Conservation (phyloP, 306 rosid genomes). For the Crotalaria pallida region DNA sequence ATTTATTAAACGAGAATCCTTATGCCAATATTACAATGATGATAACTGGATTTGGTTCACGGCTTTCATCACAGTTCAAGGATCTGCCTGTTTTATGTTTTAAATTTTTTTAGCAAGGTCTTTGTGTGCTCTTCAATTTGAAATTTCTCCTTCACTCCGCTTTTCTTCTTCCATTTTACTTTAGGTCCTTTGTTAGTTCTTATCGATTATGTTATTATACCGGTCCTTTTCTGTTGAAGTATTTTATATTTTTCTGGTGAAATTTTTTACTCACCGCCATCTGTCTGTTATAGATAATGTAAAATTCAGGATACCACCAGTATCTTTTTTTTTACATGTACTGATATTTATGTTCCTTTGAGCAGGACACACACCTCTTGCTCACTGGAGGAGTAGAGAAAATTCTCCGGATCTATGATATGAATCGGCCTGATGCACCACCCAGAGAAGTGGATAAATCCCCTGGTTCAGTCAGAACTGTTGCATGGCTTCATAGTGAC, state of each 20-base stretch:
- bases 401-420: slow-evolving; percentile 80
- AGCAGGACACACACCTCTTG: slow-evolving; percentile 80
- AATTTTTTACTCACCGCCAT: neutral
- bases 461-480: slow-evolving; percentile 94
- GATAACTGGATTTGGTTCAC: neutral
- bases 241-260: neutral
- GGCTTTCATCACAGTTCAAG: neutral
- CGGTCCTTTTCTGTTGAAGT: neutral
- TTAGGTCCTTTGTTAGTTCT: neutral
- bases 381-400: slow-evolving; percentile 95
- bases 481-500: slow-evolving; percentile 95
- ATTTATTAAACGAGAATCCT: neutral
- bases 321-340: neutral
- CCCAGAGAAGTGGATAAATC: slow-evolving; percentile 95
- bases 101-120: neutral
- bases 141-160: neutral
- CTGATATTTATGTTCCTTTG: slow-evolving; percentile 19
- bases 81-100: neutral
- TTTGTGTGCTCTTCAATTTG: neutral
- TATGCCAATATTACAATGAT: neutral
- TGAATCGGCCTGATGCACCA: slow-evolving; percentile 91
- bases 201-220: neutral
- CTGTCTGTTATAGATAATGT: neutral
- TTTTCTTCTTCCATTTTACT: neutral
- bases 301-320: slow-evolving; percentile 2